A percentile compares a stretch with the other conserved stretches of the same genome.
Evolutionary conservation across 2,329 filamentous ascomycete species (phyloP).

Genomic region (Aspergillus ruber): DNA sequence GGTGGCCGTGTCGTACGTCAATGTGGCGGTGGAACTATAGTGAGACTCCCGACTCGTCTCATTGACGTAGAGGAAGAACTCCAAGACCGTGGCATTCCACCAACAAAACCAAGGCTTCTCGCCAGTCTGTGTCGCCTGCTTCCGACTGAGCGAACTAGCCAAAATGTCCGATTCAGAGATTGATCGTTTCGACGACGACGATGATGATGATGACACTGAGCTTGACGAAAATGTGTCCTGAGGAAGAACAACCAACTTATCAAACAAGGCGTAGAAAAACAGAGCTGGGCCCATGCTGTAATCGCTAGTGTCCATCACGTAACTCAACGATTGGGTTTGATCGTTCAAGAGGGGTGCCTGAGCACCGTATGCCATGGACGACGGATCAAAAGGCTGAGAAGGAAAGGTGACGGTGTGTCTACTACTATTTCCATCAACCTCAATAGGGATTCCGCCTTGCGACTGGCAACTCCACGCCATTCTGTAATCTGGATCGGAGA

Average conservation of each 20-base stretch:
- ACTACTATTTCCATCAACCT: constrained; percentile 18
- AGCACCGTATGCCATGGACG: constrained; percentile 52
- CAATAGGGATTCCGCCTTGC: constrained; percentile 28
- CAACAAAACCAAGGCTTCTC: constrained; percentile 64
- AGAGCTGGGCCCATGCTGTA: constrained; percentile 54
- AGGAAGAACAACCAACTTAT: constrained; percentile 56
- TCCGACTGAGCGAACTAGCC: constrained; percentile 24
- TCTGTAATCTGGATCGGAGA: constrained; percentile 39
- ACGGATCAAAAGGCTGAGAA: constrained; percentile 27
- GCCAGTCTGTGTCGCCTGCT: constrained; percentile 44
- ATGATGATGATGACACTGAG: constrained; percentile 14
- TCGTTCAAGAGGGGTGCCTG: constrained; percentile 49
- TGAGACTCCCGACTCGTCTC: constrained; percentile 36
- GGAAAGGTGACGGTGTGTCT: constrained; percentile 32
- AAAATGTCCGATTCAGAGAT: constrained; percentile 18
- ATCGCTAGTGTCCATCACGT: constrained; percentile 54
- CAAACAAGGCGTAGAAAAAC: constrained; percentile 57
- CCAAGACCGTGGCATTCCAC: constrained; percentile 62
- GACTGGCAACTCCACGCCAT: constrained; percentile 47
- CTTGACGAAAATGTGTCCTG: constrained; percentile 29
- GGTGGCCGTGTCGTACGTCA: constrained; percentile 11
- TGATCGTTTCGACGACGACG: constrained; percentile 26
- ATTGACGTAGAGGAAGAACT: constrained; percentile 61
- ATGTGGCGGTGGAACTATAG: constrained; percentile 14
- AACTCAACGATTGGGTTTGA: constrained; percentile 42